Base-by-base conservation (phyloP, 1,139 yeast species). In the Magnusiomyces paraingens region DNA sequence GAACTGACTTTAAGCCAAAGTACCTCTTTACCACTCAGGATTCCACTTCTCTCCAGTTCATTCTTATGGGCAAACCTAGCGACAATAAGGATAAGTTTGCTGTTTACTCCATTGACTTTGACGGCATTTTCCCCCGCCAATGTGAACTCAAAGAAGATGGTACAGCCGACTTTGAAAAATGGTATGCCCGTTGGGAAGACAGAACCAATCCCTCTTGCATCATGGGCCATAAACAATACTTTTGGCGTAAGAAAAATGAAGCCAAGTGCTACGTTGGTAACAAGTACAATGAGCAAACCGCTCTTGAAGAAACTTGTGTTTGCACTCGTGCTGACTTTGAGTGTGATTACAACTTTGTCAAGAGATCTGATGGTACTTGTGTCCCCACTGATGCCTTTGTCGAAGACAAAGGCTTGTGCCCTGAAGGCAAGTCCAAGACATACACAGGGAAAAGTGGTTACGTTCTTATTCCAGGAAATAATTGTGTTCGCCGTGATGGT, bases 291-390 rank as follows among this genome's bases (percentile, higher is more conserved):
- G 93, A 87, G 61, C 73, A 85, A 41, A 73, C 75, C 52, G 74
- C 79, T 5, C 68, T 70, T 36, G 83, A 80, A 55, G 83, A 79
- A 52, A 72, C 80, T 11, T 90, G 97, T 70, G 72, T 73, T 12
- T 90, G 97, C 72, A 68, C 80, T 0, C 78, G 72, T 14, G 63
- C 60, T 5, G 96, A 90, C 66, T 85, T 78, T 62, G 96, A 90
- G 67, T 90, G 97, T 70, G 77, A 78, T 3, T 73, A 69, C 43
- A 87, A 85, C 3, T 87, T 84, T 63, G 54, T 66, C 3, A 66
- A 62, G 39, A 71, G 75, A 50, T 72, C 70, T 0, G 70, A 75
- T 47, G 78, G 76, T 2, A 69, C 69, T 6, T 88, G 96, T 70
- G 78, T 76, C 15, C 83, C 86, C 1, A 80, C 81, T 55, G 63